These are phyloP conservation scores for Metschnikowia cerradonensis DNA, from an alignment of 805 yeast species.

Conservation along the genomic window DNA sequence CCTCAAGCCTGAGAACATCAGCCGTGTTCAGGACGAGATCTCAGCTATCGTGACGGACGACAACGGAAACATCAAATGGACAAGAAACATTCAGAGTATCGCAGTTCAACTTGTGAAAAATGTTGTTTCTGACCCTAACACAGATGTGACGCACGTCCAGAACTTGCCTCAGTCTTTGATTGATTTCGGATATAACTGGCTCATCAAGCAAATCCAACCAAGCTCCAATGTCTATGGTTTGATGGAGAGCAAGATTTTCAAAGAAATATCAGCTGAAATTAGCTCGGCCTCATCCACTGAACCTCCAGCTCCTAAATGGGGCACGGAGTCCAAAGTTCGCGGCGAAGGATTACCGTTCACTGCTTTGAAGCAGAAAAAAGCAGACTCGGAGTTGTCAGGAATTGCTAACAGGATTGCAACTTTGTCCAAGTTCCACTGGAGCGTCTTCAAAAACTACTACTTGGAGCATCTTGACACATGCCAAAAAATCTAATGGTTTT, in stretches of 20 bases:
- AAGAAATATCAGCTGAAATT: conserved; percentile 23
- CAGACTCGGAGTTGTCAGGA: conserved; percentile 47
- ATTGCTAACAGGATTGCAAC: conserved; percentile 60
- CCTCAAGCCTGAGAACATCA: conserved; percentile 34
- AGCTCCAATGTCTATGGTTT: conserved; percentile 69
- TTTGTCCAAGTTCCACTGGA: conserved; percentile 75
- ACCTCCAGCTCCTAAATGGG: conserved; percentile 1
- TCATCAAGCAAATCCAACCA: conserved; percentile 83
- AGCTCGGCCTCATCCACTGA: background rate
- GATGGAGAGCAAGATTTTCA: conserved; percentile 64
- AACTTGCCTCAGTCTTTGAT: conserved; percentile 38
- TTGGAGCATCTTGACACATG: conserved; percentile 26
- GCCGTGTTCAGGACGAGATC: conserved; percentile 62
- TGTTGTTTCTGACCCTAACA: conserved; percentile 19
- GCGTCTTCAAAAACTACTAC: conserved; percentile 74
- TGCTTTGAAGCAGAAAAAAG: conserved; percentile 11
- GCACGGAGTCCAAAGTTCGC: conserved; percentile 4
- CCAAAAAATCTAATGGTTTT: background rate
- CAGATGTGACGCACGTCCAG: conserved; percentile 13
- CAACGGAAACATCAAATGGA: conserved; percentile 87
- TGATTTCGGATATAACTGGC: conserved; percentile 72
- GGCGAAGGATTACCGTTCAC: conserved; percentile 5
- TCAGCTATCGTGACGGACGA: conserved; percentile 79
- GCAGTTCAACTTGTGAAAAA: conserved; percentile 61
- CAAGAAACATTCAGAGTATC: conserved; percentile 69